Evolutionary conservation across 2,329 filamentous ascomycete genomes (phyloP).

Genomic region (Talaromyces piceae): DNA sequence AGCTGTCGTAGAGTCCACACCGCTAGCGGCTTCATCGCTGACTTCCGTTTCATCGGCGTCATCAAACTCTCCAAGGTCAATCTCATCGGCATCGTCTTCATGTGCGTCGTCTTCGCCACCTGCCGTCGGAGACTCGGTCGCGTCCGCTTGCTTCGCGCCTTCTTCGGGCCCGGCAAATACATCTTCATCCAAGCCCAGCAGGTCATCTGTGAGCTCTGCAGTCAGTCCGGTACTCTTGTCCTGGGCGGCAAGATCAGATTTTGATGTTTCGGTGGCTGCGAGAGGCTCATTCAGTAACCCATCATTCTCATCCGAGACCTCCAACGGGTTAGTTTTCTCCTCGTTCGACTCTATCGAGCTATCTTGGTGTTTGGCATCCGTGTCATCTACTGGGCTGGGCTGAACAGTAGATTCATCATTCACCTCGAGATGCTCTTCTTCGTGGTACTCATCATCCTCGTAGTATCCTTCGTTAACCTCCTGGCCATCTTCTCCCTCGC

Average conservation of each 20-base stretch:
- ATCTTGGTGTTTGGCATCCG: too few species aligned
- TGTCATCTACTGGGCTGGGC: constrained; percentile 9
- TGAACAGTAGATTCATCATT: constrained; percentile 2
- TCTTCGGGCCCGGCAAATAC: constrained; percentile 22
- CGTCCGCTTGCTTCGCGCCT: constrained; percentile 8
- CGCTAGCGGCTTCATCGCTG: constrained; percentile 15
- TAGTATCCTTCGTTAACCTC: constrained; percentile 3
- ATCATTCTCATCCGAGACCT: background rate
- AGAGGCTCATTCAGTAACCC: background rate
- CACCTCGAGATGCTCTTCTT: constrained; percentile 11
- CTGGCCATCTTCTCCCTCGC: constrained; percentile 11
- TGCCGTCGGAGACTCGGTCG: constrained; percentile 9
- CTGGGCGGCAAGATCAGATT: background rate
- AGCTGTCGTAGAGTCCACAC: constrained; percentile 16
- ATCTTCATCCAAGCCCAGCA: constrained; percentile 27
- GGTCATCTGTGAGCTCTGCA: constrained; percentile 18
- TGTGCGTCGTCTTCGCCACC: constrained; percentile 14
- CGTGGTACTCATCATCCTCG: constrained; percentile 9
- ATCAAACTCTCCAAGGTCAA: constrained; percentile 25
- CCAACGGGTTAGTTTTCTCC: background rate
- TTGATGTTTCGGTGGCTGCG: background rate
- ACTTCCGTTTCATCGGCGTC: constrained; percentile 28
- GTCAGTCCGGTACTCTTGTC: constrained; percentile 11
- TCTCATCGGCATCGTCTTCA: constrained; percentile 18
- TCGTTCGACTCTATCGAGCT: background rate